Conservation (phyloP, 331 rosid species). For the Stylosanthes scabra region DNA sequence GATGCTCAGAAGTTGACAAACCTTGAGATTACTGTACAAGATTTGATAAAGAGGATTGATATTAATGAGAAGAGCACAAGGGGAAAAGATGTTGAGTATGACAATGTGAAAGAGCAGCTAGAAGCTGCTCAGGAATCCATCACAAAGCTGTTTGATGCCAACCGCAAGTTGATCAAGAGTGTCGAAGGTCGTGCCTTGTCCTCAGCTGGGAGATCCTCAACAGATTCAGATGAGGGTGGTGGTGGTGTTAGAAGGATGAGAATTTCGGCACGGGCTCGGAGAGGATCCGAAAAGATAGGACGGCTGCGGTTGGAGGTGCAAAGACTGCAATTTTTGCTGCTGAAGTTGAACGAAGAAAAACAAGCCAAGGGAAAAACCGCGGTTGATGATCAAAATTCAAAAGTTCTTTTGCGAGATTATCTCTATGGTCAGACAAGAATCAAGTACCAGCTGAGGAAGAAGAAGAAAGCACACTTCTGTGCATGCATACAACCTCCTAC, state of each 20-base stretch:
- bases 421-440: slow-evolving; percentile 67
- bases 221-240: slow-evolving; percentile 64
- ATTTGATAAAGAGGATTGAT: slow-evolving; percentile 73
- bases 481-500: slow-evolving; percentile 85
- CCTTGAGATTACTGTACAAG: slow-evolving; percentile 92
- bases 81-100: slow-evolving; percentile 61
- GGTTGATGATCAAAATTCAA: slow-evolving; percentile 63
- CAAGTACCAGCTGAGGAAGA: slow-evolving; percentile 51
- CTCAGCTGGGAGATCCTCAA: slow-evolving; percentile 48
- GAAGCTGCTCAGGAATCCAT: slow-evolving; percentile 82
- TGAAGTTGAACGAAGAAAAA: slow-evolving; percentile 79
- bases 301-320: slow-evolving; percentile 89
- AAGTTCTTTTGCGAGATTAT: slow-evolving; percentile 84
- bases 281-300: slow-evolving; percentile 92
- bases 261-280: slow-evolving; percentile 77
- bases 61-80: slow-evolving; percentile 60
- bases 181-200: slow-evolving; percentile 62
- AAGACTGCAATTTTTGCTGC: slow-evolving; percentile 81
- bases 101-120: slow-evolving; percentile 66
- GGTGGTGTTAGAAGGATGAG: slow-evolving; percentile 67
- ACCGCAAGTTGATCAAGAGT: slow-evolving; percentile 68
- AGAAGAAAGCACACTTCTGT: slow-evolving; percentile 82
- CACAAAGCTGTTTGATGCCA: slow-evolving; percentile 69
- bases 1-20: slow-evolving; percentile 95
- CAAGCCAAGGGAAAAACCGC: slow-evolving; percentile 56